Base-by-base conservation (phyloP, 2,329 filamentous ascomycete genomes). In the Talaromyces amestolkiae region DNA sequence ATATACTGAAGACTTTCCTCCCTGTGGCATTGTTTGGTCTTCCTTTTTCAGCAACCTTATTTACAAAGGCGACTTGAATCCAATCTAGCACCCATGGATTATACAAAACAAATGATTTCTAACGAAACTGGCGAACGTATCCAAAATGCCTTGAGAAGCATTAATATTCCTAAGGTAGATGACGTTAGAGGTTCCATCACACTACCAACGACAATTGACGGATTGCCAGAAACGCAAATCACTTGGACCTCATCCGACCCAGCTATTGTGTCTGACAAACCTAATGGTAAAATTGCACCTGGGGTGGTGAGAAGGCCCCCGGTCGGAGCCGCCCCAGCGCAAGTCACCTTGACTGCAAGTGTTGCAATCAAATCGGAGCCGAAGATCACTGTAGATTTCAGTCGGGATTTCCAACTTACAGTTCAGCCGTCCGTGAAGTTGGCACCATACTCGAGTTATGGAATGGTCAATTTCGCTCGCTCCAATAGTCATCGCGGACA, bases 291-390 rank as follows among this genome's bases (percentile, higher is more conserved):
- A 58, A 3, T 22, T 37, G 35, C 53, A 24, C 27, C 33, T 6
- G 33, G 53, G n/a, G 17, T 39, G n/a, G 53, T 58, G 17, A 35
- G 2, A 22, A 39, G 53, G 7, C 33, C 53, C 17, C 33, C 53
- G 3, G 27, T 37, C 10, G n/a, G 53, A 19, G 53, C 53, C 3
- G 9, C 27, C 37, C 53, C 53, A 35, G 53, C 33, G 10, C 53
- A 19, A 22, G n/a, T 58, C n/a, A 58, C 53, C 27, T 58, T 58
- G 19, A 58, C 53, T 11, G 53, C 53, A 53, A 53, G 49, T 53
- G 10, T 53, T 22, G 53, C 27, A 22, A 56, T 47, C 11, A 9
- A 24, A 22, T 47, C 43, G 15, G 19, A 58, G 17, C 22, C 49
- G 27, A 53, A 31, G 10, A 53, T 5, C 11, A 53, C 22, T 22